phyloP scores from a whole-genome alignment of 2,329 filamentous ascomycete genomes.

The Aspergillus tamarii region DNA sequence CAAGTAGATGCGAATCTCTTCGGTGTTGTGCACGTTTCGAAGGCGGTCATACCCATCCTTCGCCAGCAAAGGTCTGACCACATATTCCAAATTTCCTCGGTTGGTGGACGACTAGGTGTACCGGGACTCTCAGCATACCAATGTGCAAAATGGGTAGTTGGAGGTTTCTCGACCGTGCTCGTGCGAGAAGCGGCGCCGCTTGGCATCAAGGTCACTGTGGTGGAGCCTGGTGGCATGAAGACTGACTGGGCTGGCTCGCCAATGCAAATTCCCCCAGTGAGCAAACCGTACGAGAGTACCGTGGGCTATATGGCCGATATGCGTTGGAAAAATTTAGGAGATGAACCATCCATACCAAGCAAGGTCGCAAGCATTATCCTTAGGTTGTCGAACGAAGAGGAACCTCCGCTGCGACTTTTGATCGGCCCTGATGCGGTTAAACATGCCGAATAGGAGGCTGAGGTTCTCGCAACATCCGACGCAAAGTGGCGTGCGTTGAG shows the following conservation, averaged over 20 bases:
- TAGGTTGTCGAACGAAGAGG: neutral
- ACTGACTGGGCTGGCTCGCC: slow-evolving; percentile 45
- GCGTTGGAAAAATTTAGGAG: neutral
- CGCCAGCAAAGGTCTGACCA: neutral
- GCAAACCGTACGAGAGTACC: slow-evolving; percentile 35
- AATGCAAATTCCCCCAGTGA: slow-evolving; percentile 30
- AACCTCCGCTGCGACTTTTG: neutral
- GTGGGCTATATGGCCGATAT: neutral
- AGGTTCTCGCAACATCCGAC: neutral
- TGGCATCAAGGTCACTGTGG: slow-evolving; percentile 44
- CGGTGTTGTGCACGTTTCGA: neutral
- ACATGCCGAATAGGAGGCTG: neutral
- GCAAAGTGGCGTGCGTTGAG: neutral
- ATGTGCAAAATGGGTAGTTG: slow-evolving; percentile 45
- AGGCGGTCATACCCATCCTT: slow-evolving; percentile 2
- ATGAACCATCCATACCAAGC: neutral
- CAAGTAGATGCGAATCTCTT: slow-evolving; percentile 10
- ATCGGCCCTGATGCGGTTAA: neutral
- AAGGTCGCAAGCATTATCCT: neutral
- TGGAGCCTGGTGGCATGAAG: slow-evolving; percentile 48
- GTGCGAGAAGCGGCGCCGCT: slow-evolving; percentile 40
- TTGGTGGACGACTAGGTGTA: slow-evolving; percentile 41
- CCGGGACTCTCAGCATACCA: slow-evolving; percentile 44
- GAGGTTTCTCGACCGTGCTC: slow-evolving; percentile 43
- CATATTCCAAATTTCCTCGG: slow-evolving; percentile 46